Base-by-base conservation (phyloP, 148 eudicot genomes). In the Arbutus unedo region DNA sequence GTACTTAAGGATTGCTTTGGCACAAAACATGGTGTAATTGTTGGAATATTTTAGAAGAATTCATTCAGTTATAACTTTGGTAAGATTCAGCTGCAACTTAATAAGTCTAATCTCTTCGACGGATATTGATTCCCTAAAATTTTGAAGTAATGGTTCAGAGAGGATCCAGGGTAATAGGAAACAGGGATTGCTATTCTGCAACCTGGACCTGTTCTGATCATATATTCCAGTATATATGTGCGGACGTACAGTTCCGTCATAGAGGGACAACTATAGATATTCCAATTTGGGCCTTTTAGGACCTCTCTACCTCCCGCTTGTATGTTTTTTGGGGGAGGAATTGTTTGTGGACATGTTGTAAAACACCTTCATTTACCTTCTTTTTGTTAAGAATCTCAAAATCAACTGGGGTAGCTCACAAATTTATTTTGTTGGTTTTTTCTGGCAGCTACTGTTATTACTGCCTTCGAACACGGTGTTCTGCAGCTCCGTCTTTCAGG, bases 391-490 rank as follows among this genome's bases (percentile, higher is more conserved):
- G 54, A 56, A 51, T 80, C 15, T 49, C 6, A 9, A 2, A 66
- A 54, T 62, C 72, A 44, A 13, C 81, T 44, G 25, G 16, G 48
- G 19, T 80, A 67, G 45, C 21, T 70, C 25, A 19, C 59, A n/a
- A 51, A 5, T 74, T 8, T 74, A 74, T n/a, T 48, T 4, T 48
- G 67, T 50, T 80, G 18, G 47, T 74, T 76, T 31, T 31, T 73
- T 4, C 47, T 85, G 82, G 84, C 95, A 96, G 98, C 91, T 96
- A 96, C 84, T 96, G 99, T 82, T 96, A 94, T 85, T 96, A 94
- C 85, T 94, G 98, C 86, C 98, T 96, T 75, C 90, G 91, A 88
- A 94, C 99, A 57, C 85, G 97, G 56, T 92, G 98, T 84, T 91
- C 99, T 54, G 92, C 92, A 18, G 8, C 92, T 84, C 88, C 91